Percentiles rank a stretch among this genome's conserved stretches.
Evolutionary conservation across 2,329 filamentous ascomycete genomes (phyloP).

Genomic region (Amesomyces nigricolor): DNA sequence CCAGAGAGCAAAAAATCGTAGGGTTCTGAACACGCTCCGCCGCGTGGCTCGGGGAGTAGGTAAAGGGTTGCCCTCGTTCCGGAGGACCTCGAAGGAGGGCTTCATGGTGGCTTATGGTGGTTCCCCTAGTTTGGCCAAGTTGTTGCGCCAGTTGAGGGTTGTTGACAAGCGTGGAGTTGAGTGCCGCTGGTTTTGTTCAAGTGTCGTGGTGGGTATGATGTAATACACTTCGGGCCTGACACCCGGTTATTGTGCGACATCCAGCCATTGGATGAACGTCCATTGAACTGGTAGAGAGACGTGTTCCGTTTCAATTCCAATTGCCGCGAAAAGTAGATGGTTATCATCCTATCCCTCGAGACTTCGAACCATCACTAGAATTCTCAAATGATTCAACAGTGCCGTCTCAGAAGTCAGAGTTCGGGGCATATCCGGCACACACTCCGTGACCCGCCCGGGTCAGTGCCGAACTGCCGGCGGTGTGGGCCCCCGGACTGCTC

Average conservation of each 20-base stretch:
- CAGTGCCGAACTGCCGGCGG: not conserved
- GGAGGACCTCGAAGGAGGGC: conserved; percentile 2
- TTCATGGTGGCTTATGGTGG: not conserved
- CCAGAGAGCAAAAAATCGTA: conserved; percentile 32
- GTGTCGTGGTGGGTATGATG: not conserved
- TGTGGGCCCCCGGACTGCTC: not conserved
- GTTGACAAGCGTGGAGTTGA: too few relatives aligned
- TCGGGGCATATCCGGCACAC: too few relatives aligned
- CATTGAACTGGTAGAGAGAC: too few relatives aligned
- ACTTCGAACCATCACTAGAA: too few relatives aligned
- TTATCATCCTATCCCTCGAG: too few relatives aligned
- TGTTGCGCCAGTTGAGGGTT: too few relatives aligned
- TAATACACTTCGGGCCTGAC: not conserved
- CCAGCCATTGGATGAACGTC: not conserved
- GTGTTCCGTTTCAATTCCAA: too few relatives aligned
- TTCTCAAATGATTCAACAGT: too few relatives aligned
- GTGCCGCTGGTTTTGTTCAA: not conserved
- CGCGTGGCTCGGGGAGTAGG: not conserved
- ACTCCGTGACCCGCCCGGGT: not conserved
- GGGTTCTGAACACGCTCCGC: conserved; percentile 1
- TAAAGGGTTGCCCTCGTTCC: not conserved
- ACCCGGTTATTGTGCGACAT: not conserved
- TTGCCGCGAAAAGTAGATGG: too few relatives aligned
- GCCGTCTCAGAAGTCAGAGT: too few relatives aligned
- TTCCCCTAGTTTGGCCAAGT: not conserved